Base-by-base conservation (phyloP, 306 rosid species). In the Vigna trinervia region DNA sequence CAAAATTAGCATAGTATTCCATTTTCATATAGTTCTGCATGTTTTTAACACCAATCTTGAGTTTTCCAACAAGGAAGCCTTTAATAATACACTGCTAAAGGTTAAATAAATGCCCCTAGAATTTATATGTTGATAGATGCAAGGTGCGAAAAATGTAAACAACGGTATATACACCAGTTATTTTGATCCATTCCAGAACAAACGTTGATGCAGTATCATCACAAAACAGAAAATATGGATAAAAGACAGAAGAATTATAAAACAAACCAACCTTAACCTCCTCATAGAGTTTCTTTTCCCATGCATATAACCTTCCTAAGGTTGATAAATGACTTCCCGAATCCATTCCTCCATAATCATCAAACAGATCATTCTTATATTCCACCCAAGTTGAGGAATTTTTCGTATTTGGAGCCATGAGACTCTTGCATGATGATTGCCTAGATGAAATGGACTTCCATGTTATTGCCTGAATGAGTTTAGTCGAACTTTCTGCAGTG, bases 201-300 rank as follows among this genome's bases (percentile, higher is more conserved):
- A 22, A 17, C 6, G 14, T 15, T 17, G 71, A 32, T n/a, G 46
- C 52, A 23, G 11, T 32, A 45, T 34, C 46, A 53, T 23, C 61
- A 74, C 38, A 48, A 54, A 61, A 63, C 62, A 61, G 26, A 69
- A 71, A 59, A 71, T 57, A 78, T 38, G 62, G 14, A 74, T 22
- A 13, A 71, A 59, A 62, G 3, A 6, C 69, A 52, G 23, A 64
- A 36, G 59, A 59, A 17, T 50, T 54, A 52, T 7, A 2, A 61
- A 17, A 53, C 17, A 43, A 13, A 39, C 78, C 71, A 78, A 92
- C 99, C 99, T 91, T 96, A 69, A 96, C 98, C 87, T 92, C 96
- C 78, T 96, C 97, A 47, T 88, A 95, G 61, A 96, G 89, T 76
- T 96, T 96, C 90, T 95, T 92, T 84, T 95, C 99, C 99, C 98